Evolutionary conservation across 2,329 filamentous ascomycete genomes (phyloP).

Genomic region (Coleophoma eucalyptorum): DNA sequence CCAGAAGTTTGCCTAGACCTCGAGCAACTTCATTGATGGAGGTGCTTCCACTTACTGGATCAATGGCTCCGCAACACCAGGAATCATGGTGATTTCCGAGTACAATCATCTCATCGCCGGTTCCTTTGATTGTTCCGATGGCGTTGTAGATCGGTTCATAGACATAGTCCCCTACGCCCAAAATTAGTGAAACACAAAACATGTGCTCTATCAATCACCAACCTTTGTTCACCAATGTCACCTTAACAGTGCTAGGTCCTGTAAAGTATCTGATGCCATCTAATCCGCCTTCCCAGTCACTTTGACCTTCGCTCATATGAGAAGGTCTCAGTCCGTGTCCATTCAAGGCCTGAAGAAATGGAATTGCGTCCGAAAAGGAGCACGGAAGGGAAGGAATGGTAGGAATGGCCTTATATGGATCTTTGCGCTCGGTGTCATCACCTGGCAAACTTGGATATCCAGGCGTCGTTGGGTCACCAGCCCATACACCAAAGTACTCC

Average conservation of each 20-base stretch:
- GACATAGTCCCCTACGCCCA: slow-evolving; percentile 67
- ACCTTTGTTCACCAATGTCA: slow-evolving; percentile 44
- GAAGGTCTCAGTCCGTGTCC: slow-evolving; percentile 67
- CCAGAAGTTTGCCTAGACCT: slow-evolving; percentile 64
- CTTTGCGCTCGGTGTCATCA: slow-evolving; percentile 56
- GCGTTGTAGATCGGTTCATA: slow-evolving; percentile 79
- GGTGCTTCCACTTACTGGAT: slow-evolving; percentile 76
- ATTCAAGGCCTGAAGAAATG: slow-evolving; percentile 80
- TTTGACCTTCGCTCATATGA: slow-evolving; percentile 41
- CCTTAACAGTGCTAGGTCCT: slow-evolving; percentile 3
- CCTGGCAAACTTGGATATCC: slow-evolving; percentile 88
- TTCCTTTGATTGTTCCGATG: slow-evolving; percentile 84
- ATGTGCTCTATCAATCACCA: neutral
- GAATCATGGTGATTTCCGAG: slow-evolving; percentile 85
- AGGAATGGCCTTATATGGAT: slow-evolving; percentile 65
- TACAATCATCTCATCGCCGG: slow-evolving; percentile 76
- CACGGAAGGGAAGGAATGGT: slow-evolving; percentile 85
- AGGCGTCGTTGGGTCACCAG: slow-evolving; percentile 79
- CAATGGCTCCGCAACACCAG: slow-evolving; percentile 77
- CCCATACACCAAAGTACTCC: slow-evolving; percentile 65
- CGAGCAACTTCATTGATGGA: slow-evolving; percentile 71
- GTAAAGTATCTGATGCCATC: slow-evolving; percentile 21
- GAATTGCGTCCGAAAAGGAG: slow-evolving; percentile 78
- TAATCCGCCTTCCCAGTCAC: slow-evolving; percentile 48
- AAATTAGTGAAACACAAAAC: neutral